Evolutionary conservation across 495 filamentous ascomycete genomes (phyloP).

Genomic region (Coniosporium apollinis): DNA sequence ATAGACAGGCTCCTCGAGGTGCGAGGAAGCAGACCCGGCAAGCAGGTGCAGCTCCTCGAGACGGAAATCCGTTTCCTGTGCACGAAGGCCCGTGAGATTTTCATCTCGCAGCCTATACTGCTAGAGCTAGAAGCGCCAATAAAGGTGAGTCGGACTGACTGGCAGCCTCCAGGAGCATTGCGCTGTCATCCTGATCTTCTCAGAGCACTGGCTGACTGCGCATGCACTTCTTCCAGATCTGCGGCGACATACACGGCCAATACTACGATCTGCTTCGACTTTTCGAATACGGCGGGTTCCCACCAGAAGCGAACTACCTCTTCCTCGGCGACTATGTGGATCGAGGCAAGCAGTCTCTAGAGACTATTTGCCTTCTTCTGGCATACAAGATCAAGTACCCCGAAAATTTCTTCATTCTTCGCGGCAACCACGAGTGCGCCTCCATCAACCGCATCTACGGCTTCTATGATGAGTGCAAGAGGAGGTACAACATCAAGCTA

Average conservation of each 20-base stretch:
- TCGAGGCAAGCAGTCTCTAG: constrained; percentile 96
- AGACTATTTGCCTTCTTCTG: constrained; percentile 95
- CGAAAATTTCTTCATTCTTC: constrained; percentile 98
- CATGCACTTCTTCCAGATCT: constrained; percentile 46
- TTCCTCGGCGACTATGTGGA: constrained; percentile 99
- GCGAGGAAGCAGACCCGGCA: constrained; percentile 90
- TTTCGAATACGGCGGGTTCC: constrained; percentile 98
- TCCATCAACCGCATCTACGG: constrained; percentile 99
- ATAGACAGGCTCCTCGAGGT: constrained; percentile 97
- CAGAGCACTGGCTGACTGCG: not conserved
- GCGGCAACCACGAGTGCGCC: constrained; percentile 97
- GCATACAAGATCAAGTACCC: constrained; percentile 99
- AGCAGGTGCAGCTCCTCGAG: constrained; percentile 94
- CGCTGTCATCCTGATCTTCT: not conserved
- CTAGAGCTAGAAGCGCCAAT: constrained; percentile 96
- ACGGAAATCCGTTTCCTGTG: constrained; percentile 95
- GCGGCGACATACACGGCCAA: constrained; percentile 97
- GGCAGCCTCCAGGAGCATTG: no score
- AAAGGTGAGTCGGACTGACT: constrained; percentile 52
- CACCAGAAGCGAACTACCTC: constrained; percentile 96
- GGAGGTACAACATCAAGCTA: constrained; percentile 98
- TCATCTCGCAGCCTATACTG: constrained; percentile 97
- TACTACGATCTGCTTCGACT: constrained; percentile 96
- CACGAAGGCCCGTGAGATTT: constrained; percentile 97
- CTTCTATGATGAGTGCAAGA: constrained; percentile 99